Conservation (phyloP, 768 basidiomycete species). For the Leccinum uliginosum region DNA sequence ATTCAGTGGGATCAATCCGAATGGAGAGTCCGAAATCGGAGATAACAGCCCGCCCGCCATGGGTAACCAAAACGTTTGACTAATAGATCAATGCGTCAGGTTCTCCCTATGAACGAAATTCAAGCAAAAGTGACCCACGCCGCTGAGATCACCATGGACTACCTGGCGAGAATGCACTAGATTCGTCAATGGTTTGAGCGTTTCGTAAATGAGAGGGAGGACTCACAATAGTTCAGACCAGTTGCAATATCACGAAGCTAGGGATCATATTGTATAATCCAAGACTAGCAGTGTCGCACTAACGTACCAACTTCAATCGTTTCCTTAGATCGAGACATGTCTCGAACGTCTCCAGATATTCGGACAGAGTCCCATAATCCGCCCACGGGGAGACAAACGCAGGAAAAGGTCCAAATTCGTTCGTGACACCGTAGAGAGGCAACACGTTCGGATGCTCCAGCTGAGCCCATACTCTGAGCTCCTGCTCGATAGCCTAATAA, state of each 20-base stretch:
- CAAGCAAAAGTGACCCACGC: conserved; percentile 17
- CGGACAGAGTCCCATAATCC: conserved; percentile 27
- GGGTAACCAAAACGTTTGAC: conserved; percentile 22
- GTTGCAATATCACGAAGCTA: conserved; percentile 24
- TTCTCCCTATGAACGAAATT: not conserved
- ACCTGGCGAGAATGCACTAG: conserved; percentile 22
- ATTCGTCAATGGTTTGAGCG: not conserved
- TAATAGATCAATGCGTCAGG: conserved; percentile 2
- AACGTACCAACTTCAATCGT: conserved; percentile 19
- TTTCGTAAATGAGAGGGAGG: not conserved
- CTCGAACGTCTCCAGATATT: conserved; percentile 24
- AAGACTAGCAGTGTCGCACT: not conserved
- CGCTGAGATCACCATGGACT: conserved; percentile 40
- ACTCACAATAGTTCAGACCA: conserved; percentile 22
- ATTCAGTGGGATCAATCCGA: conserved; percentile 1
- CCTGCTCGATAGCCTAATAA: conserved; percentile 23
- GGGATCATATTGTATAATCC: not conserved
- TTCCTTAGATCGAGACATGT: conserved; percentile 6
- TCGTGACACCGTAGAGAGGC: conserved; percentile 25
- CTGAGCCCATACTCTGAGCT: conserved; percentile 28
- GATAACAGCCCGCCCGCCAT: conserved; percentile 12
- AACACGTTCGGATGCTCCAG: conserved; percentile 29
- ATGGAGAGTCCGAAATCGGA: conserved; percentile 32
- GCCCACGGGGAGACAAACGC: conserved; percentile 35
- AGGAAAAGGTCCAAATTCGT: conserved; percentile 24